phyloP scores from a whole-genome alignment of 176 grass and related monocot genomes.

The Aegilops sharonensis region DNA sequence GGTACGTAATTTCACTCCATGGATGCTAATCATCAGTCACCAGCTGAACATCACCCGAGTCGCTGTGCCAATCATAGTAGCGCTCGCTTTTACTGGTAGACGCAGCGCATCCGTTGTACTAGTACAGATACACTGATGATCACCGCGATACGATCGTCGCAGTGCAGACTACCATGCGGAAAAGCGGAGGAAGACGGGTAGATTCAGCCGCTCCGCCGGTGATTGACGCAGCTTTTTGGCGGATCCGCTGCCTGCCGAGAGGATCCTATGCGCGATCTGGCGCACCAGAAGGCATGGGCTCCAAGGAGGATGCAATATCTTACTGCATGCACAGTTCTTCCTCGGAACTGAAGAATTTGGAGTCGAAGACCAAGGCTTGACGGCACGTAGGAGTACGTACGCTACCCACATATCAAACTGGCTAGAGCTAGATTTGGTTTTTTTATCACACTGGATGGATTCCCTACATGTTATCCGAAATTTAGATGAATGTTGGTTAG shows the following conservation, averaged over 20 bases:
- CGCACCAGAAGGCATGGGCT: neutral
- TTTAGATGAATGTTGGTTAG: slow-evolving; percentile 25
- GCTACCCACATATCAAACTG: neutral
- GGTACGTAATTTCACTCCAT: neutral
- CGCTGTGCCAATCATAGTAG: neutral
- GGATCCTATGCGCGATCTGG: slow-evolving; percentile 32
- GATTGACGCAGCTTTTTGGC: slow-evolving; percentile 30
- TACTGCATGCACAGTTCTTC: slow-evolving; percentile 12
- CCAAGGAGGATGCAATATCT: neutral
- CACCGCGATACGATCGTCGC: neutral
- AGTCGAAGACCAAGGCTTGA: neutral
- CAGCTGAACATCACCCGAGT: neutral
- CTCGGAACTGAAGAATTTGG: slow-evolving; percentile 12
- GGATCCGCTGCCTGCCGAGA: slow-evolving; percentile 26
- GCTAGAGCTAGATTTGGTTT: neutral
- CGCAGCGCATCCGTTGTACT: neutral
- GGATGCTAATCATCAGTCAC: slow-evolving; percentile 1
- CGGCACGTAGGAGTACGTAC: neutral
- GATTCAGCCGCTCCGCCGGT: slow-evolving; percentile 7
- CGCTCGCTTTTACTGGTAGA: neutral
- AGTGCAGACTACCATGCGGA: neutral
- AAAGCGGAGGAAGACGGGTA: neutral
- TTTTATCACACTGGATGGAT: neutral
- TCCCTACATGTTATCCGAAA: neutral
- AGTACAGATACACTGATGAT: slow-evolving; percentile 3